Base-by-base conservation (phyloP, 1,284 basidiomycete species). In the Irpex lacteus region DNA sequence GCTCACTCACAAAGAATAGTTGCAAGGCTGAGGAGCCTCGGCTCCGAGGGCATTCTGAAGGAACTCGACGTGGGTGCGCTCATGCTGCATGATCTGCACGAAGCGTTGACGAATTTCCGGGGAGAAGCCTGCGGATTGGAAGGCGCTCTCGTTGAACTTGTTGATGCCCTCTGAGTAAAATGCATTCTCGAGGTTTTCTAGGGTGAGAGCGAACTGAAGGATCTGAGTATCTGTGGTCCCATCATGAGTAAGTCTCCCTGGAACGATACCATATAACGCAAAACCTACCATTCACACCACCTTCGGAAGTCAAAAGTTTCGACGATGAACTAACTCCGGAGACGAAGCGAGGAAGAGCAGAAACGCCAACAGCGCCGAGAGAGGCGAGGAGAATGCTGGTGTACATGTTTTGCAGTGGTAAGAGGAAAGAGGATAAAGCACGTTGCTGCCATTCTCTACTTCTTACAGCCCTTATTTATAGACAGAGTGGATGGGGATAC, bases 131-230 rank as follows among this genome's bases (percentile, higher is more conserved):
- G 60, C 49, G 1, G 15, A 19, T 18, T 54, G 26, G 60, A 61
- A 61, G 32, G 49, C 60, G 13, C 19, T 37, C 6, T 54, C 60
- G 52, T 61, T 55, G 49, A 61, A 38, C 52, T 60, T 50, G 36
- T 40, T 18, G 18, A 66, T 58, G 58, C 62, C 57, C 53, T 63
- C n/a, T 6, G 19, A 19, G 74, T 85, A 93, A 78, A 91, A 91
- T n/a, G 81, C 76, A 72, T 82, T 81, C 74, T 91, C 87, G 66
- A 93, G 79, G 72, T 90, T 83, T 75, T 92, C 88, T 58, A 92
- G 80, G n/a, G 85, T 85, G 57, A 91, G 80, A 2, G 87, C 86
- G 59, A 84, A 86, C 73, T 90, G 85, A 34, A 85, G 73, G 40
- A 81, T 70, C n/a, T 73, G 68, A 9, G 74, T 68, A 64, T 82